Conservation (phyloP, 2,329 filamentous ascomycete species). For the Colletotrichum falcatum region DNA sequence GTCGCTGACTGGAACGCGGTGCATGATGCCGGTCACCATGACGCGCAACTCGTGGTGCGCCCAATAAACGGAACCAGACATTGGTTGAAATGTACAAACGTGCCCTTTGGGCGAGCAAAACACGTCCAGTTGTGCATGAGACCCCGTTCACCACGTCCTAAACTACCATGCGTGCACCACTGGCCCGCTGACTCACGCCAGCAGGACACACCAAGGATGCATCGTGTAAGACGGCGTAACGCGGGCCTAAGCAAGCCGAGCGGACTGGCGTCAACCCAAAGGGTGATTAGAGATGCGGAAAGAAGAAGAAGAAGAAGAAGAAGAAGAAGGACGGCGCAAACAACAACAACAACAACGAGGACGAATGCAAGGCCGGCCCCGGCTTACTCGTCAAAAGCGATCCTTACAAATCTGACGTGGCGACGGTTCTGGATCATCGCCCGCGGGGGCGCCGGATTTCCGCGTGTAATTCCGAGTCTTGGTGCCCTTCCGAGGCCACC, state of each 20-base stretch:
- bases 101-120: constrained; percentile 22
- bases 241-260: not conserved
- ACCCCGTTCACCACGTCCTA: too few relatives aligned
- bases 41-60: not conserved
- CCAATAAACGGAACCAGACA: constrained; percentile 18
- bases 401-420: constrained; percentile 2
- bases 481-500: not conserved
- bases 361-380: not conserved
- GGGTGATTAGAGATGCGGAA: too few relatives aligned
- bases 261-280: not conserved
- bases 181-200: constrained; percentile 1
- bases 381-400: not conserved
- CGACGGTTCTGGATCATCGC: not conserved
- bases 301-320: not conserved
- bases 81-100: not conserved
- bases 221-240: not conserved
- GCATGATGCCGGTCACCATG: not conserved
- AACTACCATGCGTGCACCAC: too few relatives aligned
- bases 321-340: too few relatives aligned
- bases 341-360: too few relatives aligned
- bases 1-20: too few relatives aligned
- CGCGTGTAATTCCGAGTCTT: constrained; percentile 25
- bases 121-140: too few relatives aligned
- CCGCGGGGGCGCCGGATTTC: not conserved
- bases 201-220: not conserved